Conservation (phyloP, 768 basidiomycete species). For the Termitomyces sp. region DNA sequence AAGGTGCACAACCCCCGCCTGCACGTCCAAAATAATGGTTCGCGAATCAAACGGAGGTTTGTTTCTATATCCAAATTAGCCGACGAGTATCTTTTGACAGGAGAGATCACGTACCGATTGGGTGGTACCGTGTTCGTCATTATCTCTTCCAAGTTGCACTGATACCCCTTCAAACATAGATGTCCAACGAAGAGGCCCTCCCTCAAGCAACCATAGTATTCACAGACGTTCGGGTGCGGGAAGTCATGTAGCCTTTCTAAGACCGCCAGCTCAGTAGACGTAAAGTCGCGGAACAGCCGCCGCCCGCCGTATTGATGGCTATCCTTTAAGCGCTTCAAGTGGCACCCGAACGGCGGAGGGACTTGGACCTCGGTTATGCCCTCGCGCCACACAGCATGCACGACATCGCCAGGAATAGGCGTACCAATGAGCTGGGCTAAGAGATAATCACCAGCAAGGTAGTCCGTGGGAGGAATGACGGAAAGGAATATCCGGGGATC, state of each 20-base stretch:
- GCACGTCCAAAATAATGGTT: neutral
- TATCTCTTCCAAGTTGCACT: slow-evolving; percentile 7
- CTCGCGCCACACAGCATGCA: slow-evolving; percentile 7
- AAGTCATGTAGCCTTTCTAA: slow-evolving; percentile 1
- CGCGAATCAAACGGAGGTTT: slow-evolving; percentile 6
- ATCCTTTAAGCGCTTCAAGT: slow-evolving; percentile 4
- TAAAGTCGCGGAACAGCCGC: slow-evolving; percentile 5
- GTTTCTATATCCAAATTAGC: neutral
- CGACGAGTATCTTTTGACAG: neutral
- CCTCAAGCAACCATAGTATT: slow-evolving; percentile 7
- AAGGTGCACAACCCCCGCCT: slow-evolving; percentile 3
- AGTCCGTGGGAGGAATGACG: slow-evolving; percentile 1
- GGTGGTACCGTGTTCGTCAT: slow-evolving; percentile 2
- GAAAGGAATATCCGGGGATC: slow-evolving; percentile 2
- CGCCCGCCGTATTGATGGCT: slow-evolving; percentile 5
- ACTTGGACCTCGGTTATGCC: slow-evolving; percentile 4
- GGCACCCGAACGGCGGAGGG: slow-evolving; percentile 3
- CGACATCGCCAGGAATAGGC: slow-evolving; percentile 1
- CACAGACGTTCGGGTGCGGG: slow-evolving; percentile 3
- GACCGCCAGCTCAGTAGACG: slow-evolving; percentile 5
- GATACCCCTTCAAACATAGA: slow-evolving; percentile 8
- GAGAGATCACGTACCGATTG: neutral
- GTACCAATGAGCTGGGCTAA: slow-evolving; percentile 2
- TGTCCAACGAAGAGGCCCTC: slow-evolving; percentile 8
- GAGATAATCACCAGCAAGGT: slow-evolving; percentile 3